Conservation (phyloP, 2,329 filamentous ascomycete species). For the Aspergillus latus region DNA sequence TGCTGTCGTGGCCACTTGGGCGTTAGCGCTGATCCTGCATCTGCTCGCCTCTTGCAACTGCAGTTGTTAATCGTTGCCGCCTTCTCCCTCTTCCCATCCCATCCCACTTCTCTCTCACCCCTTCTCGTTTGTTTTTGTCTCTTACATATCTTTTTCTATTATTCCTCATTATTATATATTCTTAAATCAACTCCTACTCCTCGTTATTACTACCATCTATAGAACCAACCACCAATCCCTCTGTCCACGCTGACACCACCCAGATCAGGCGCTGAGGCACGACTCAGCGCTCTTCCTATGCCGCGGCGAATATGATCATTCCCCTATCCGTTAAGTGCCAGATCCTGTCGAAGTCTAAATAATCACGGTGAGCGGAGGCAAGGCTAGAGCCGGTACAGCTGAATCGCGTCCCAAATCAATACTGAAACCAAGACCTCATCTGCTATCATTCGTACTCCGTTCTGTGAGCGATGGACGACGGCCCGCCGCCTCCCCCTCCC, state of each 20-base stretch:
- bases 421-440: not conserved
- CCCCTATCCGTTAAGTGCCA: constrained; percentile 9
- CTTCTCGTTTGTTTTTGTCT: constrained; percentile 2
- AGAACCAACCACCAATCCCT: not conserved
- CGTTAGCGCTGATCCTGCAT: constrained; percentile 14
- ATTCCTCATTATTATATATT: not conserved
- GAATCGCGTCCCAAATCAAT: not conserved
- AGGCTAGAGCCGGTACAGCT: not conserved
- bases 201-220: not conserved
- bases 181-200: not conserved
- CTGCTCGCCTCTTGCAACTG: not conserved
- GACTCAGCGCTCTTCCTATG: constrained; percentile 33
- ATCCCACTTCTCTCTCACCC: constrained; percentile 11
- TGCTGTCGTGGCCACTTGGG: constrained; percentile 5
- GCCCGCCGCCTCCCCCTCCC: constrained; percentile 72
- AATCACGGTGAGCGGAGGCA: not conserved
- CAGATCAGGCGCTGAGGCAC: constrained; percentile 30
- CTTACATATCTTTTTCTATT: not conserved
- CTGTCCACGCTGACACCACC: not conserved
- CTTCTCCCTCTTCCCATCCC: not conserved
- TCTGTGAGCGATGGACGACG: constrained; percentile 34
- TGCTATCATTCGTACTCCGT: not conserved
- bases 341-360: constrained; percentile 9
- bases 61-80: constrained; percentile 6
- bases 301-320: constrained; percentile 33